Conservation (phyloP, 1,284 basidiomycete species). For the Thecaphora frezii region DNA sequence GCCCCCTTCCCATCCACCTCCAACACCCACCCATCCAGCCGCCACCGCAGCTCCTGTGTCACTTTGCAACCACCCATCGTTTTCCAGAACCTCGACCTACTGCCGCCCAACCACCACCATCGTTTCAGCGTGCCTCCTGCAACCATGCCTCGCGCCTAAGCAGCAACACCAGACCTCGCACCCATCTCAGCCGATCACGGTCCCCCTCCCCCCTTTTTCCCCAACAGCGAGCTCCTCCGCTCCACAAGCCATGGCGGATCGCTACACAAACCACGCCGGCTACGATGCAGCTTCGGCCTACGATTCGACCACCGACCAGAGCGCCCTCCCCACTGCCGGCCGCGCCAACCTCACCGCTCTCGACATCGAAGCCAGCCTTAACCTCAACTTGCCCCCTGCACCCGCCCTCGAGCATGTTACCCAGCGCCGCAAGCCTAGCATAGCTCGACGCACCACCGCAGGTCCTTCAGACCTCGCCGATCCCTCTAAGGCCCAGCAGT, state of each 20-base stretch:
- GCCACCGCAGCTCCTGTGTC: no score
- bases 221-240: no score
- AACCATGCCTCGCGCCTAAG: no score
- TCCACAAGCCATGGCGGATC: constrained; percentile 28
- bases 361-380: constrained; percentile 34
- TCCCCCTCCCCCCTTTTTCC: no score
- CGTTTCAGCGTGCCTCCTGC: no score
- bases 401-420: constrained; percentile 23
- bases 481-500: neutral
- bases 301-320: constrained; percentile 31
- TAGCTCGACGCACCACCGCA: constrained; percentile 22
- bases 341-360: constrained; percentile 25
- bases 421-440: constrained; percentile 20
- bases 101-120: no score
- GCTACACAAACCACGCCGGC: constrained; percentile 42
- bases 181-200: constrained; percentile 4
- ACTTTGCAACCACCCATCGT: no score
- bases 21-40: no score
- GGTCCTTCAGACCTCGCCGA: constrained; percentile 19
- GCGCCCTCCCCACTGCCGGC: constrained; percentile 9
- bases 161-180: no score
- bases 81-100: no score
- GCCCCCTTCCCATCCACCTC: no score
- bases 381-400: constrained; percentile 21
- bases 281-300: constrained; percentile 37